Percentiles rank a stretch among this genome's conserved stretches.
Conservation (phyloP, 192 early-diverging fungal species). For the Rhizophagus prolifer region DNA sequence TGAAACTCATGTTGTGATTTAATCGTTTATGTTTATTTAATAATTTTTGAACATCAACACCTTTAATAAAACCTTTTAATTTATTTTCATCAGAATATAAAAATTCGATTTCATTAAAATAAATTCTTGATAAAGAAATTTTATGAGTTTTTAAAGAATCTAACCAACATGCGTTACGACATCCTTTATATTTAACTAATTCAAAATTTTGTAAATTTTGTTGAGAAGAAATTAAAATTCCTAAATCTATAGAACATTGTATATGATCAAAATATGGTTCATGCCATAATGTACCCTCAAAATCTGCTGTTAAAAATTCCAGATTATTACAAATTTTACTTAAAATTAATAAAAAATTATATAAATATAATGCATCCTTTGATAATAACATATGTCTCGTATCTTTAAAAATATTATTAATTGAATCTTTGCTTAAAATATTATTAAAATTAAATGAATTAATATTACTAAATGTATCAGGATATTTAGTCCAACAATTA, state of each 20-base stretch:
- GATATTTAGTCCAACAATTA: neutral
- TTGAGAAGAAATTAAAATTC: neutral
- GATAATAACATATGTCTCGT: neutral
- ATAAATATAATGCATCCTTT: neutral
- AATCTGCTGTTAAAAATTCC: neutral
- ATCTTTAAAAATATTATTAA: neutral
- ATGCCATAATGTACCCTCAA: neutral
- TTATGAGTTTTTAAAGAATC: neutral
- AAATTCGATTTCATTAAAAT: neutral
- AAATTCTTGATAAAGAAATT: constrained; percentile 1
- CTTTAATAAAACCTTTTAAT: too few relatives aligned
- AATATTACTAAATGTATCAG: neutral
- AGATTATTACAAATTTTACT: neutral
- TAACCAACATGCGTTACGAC: neutral
- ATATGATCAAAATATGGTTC: neutral
- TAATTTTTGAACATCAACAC: too few relatives aligned
- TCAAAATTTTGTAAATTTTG: neutral
- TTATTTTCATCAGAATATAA: neutral
- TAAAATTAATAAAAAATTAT: neutral
- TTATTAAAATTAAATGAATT: neutral
- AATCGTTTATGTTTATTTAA: too few relatives aligned
- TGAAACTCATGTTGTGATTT: neutral
- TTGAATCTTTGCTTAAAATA: neutral
- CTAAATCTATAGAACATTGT: neutral
- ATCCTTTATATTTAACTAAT: neutral